Base-by-base conservation (phyloP, 2,329 filamentous ascomycete species). In the Podosphaera fusca region DNA sequence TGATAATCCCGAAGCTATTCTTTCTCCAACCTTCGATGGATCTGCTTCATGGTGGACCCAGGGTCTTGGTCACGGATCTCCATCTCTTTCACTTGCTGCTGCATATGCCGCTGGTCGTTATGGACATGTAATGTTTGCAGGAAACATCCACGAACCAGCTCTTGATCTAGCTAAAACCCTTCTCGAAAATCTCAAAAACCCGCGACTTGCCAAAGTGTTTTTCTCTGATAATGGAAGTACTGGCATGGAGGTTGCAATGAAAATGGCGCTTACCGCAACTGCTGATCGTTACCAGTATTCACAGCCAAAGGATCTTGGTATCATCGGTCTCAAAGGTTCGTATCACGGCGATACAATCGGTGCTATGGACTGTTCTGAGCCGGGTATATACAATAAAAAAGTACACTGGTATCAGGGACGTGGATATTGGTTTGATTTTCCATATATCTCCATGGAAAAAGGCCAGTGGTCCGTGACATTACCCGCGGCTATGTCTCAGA, bases 1-100 rank as follows among this genome's bases (percentile, higher is more conserved):
- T 33, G 3, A 29, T 29, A 34, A n/a, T 4, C 4, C 21, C 14
- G 33, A 51, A 10, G 63, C 70, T 5, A 64, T 80, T 2, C 69
- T 87, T 0, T 75, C 74, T 51, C 76, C 85, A 0, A 82, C 84
- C 0, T 88, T 92, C 57, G 87, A 94, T 63, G 87, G 83, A 2
- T 92, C 86, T 0, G 86, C 86, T 0, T 90, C 85, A 0, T 94
- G 87, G 87, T 94, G 87, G 87, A 94, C 87, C 0, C 87, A 94
- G 68, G 87, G 87, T 1, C 75, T 94, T 0, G 87, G 87, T 0
- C 87, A 94, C 61, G 84, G 81, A 4, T 88, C 86, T 62, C 78
- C 85, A 0, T 70, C 74, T 0, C 72, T 94, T 0, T 78, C 85
- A 0, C 75, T 92, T 1, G 80, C 84, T 0, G 85, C 86, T 1